Percentiles rank a stretch among this genome's conserved stretches.
These are phyloP conservation scores for Kitagawia praeruptora DNA, from an alignment of 129 eudicot genomes.

Conservation along the genomic window DNA sequence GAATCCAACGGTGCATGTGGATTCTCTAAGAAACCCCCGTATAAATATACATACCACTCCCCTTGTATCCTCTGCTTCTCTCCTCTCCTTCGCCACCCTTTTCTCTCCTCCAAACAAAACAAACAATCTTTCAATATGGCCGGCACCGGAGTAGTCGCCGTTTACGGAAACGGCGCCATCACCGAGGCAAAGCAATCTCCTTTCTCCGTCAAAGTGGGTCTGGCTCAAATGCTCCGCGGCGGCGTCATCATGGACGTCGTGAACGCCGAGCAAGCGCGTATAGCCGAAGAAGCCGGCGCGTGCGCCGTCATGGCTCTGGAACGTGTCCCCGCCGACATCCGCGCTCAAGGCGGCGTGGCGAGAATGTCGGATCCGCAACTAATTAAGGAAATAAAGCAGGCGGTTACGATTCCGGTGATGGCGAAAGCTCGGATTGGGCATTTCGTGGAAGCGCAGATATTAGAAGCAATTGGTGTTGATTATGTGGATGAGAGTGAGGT, in stretches of 20 bases:
- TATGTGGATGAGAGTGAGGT: slow-evolving; percentile 48
- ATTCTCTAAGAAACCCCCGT: background rate
- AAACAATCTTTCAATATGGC: background rate
- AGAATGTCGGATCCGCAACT: slow-evolving; percentile 58
- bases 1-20: background rate
- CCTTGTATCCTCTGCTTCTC: background rate
- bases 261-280: slow-evolving; percentile 11
- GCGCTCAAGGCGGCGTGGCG: slow-evolving; percentile 63
- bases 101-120: background rate
- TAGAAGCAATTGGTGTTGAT: slow-evolving; percentile 13
- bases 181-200: slow-evolving; percentile 9
- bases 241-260: slow-evolving; percentile 18
- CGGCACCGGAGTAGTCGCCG: slow-evolving; percentile 11
- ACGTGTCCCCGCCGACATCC: slow-evolving; percentile 57
- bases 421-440: slow-evolving; percentile 20
- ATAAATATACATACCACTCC: background rate
- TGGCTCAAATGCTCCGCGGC: slow-evolving; percentile 15
- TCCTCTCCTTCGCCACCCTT: background rate
- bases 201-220: slow-evolving; percentile 11
- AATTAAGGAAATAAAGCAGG: slow-evolving; percentile 51
- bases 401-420: slow-evolving; percentile 31
- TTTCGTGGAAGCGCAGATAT: slow-evolving; percentile 21
- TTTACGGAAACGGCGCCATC: slow-evolving; percentile 2
- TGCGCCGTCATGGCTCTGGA: slow-evolving; percentile 31
- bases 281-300: slow-evolving; percentile 38